Evolutionary conservation across 129 eudicot species (phyloP).

Genomic region (Ambrosia trifida): DNA sequence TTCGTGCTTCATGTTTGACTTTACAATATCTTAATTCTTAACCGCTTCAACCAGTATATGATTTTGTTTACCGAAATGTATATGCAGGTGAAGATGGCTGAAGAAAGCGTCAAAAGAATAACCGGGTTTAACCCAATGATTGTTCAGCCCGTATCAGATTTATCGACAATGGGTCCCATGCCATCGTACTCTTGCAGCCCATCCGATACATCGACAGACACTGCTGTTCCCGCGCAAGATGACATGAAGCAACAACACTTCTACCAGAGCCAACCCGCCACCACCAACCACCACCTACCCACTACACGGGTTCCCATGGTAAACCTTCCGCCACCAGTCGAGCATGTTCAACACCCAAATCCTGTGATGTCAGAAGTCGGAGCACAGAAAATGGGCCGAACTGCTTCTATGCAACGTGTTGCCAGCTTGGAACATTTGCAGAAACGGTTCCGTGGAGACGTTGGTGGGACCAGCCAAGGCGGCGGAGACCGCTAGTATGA

Average conservation of each 20-base stretch:
- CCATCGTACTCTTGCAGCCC: conserved; percentile 71
- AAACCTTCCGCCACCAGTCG: conserved; percentile 43
- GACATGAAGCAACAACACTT: conserved; percentile 63
- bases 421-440: conserved; percentile 97
- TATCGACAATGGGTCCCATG: conserved; percentile 64
- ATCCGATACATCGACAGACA: conserved; percentile 69
- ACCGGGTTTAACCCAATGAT: conserved; percentile 83
- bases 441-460: conserved; percentile 84
- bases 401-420: conserved; percentile 85
- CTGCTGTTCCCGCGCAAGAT: conserved; percentile 66
- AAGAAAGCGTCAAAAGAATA: conserved; percentile 92
- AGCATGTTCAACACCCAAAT: conserved; percentile 49
- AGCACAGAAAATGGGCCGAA: conserved; percentile 60
- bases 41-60: not conserved
- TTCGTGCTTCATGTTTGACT: not conserved
- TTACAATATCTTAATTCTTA: not conserved
- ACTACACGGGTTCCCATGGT: conserved; percentile 40
- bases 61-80: not conserved
- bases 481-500: conserved; percentile 44
- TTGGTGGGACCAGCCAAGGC: conserved; percentile 41
- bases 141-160: conserved; percentile 84
- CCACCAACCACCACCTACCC: conserved; percentile 39
- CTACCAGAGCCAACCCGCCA: conserved; percentile 41
- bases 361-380: conserved; percentile 41
- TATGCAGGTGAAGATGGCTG: conserved; percentile 93